Conservation (phyloP, 2,329 filamentous ascomycete species). For the Parafenestella ontariensis region DNA sequence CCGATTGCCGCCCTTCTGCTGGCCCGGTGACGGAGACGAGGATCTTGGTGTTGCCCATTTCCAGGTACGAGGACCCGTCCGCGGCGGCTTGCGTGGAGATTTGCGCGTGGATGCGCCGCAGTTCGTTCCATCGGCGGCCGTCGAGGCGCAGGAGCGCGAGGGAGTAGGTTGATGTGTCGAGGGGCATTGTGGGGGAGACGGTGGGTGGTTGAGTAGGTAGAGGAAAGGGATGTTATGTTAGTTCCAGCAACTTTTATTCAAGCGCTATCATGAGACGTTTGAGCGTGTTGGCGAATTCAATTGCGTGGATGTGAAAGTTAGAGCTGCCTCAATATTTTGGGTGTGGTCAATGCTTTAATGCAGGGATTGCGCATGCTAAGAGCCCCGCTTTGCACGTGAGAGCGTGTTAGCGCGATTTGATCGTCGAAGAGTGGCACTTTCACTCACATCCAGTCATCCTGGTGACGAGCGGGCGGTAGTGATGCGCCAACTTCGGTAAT, state of each 20-base stretch:
- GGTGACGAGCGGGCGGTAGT: neutral
- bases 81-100: slow-evolving; percentile 92
- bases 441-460: neutral
- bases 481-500: neutral
- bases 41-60: slow-evolving; percentile 97
- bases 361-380: slow-evolving; percentile 13
- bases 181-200: slow-evolving; percentile 69
- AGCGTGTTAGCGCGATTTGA: slow-evolving; percentile 29
- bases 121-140: slow-evolving; percentile 95
- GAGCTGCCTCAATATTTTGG: slow-evolving; percentile 14
- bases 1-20: slow-evolving; percentile 67
- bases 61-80: slow-evolving; percentile 90
- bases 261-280: neutral
- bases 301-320: slow-evolving; percentile 2
- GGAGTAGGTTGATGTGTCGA: slow-evolving; percentile 91
- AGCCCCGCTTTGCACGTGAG: slow-evolving; percentile 38
- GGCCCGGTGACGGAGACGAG: slow-evolving; percentile 92
- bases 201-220: too few species aligned
- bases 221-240: too few species aligned
- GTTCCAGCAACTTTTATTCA: too few species aligned
- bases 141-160: slow-evolving; percentile 73
- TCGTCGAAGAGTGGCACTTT: neutral
- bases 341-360: slow-evolving; percentile 16
- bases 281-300: neutral
- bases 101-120: slow-evolving; percentile 85